Base-by-base conservation (phyloP, 2,329 filamentous ascomycete genomes). In the Parasarocladium wereldwijsianum region DNA sequence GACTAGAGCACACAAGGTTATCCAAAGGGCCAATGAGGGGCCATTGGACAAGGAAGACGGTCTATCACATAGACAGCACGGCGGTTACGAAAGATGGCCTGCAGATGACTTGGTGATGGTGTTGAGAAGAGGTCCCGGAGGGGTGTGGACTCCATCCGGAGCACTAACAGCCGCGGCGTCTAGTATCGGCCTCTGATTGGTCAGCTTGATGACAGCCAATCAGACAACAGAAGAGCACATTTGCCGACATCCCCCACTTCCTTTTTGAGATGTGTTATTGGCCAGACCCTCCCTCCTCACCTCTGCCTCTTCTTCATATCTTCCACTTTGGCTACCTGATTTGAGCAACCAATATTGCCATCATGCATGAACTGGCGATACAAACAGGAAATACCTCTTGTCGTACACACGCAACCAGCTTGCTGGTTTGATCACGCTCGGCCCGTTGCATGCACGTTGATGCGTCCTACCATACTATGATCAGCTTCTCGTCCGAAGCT, bases 261-360 rank as follows among this genome's bases (percentile, higher is more conserved):
- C 28, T 43, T 44, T 67, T 67, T 76, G 71, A 70, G 76, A 35
- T 55, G 50, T 45, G 60, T 60, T 46, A 76, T 70, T 28, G 51
- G 40, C 33, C 46, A 43, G 41, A 77, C 45, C 39, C 68, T 58
- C 40, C 59, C 52, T 1, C 66, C 70, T 44, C 69, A 56, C 43
- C 64, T 61, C 37, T 40, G 51, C 1, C 70, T 70, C 50, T 76
- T 46, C 40, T 50, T 49, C 39, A 55, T 55, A 5, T 71, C 72
- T 14, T 61, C 55, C 0, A n/a, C n/a, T n/a, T n/a, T n/a, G n/a
- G n/a, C n/a, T n/a, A n/a, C n/a, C n/a, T n/a, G n/a, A n/a, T n/a
- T n/a, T n/a, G n/a, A n/a, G n/a, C n/a, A n/a, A n/a, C n/a, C n/a
- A n/a, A n/a, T n/a, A n/a, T n/a, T n/a, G n/a, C n/a, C n/a, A n/a